These are phyloP conservation scores for Moniliophthora roreri DNA, from an alignment of 1,284 basidiomycete genomes.

Conservation along the genomic window DNA sequence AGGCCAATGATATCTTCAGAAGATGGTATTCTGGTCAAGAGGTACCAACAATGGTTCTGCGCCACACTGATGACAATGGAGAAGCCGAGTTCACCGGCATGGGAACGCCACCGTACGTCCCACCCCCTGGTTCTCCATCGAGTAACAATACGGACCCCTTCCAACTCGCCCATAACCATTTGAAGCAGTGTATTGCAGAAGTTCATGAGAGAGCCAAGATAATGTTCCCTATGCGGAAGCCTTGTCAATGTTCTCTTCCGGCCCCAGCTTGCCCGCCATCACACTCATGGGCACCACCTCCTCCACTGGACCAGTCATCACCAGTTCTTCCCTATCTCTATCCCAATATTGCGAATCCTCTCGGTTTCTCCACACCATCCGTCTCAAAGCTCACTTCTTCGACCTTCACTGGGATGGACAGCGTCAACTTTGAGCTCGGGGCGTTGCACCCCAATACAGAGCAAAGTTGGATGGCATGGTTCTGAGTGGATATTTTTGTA, in stretches of 20 bases:
- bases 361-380: conserved; percentile 8
- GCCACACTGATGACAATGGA: conserved; percentile 35
- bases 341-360: conserved; percentile 12
- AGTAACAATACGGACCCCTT: conserved; percentile 32
- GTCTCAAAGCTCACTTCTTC: background rate
- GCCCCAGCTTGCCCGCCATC: conserved; percentile 36
- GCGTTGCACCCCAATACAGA: conserved; percentile 39
- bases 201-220: conserved; percentile 40
- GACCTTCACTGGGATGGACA: conserved; percentile 30
- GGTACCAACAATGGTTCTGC: conserved; percentile 37
- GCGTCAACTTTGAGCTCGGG: conserved; percentile 45
- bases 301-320: conserved; percentile 16
- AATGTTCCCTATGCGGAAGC: conserved; percentile 40
- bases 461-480: conserved; percentile 46
- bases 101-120: conserved; percentile 15
- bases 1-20: conserved; percentile 43
- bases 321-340: conserved; percentile 23
- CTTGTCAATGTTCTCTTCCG: conserved; percentile 36
- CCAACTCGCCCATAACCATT: conserved; percentile 34
- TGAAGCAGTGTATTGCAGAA: conserved; percentile 44
- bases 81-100: conserved; percentile 18
- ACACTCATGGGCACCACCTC: conserved; percentile 42
- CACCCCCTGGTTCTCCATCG: conserved; percentile 12
- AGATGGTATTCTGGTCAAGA: conserved; percentile 44
- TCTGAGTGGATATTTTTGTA: conserved; percentile 23